Conservation (phyloP, 768 basidiomycete species). For the Ephemerocybe angulata region DNA sequence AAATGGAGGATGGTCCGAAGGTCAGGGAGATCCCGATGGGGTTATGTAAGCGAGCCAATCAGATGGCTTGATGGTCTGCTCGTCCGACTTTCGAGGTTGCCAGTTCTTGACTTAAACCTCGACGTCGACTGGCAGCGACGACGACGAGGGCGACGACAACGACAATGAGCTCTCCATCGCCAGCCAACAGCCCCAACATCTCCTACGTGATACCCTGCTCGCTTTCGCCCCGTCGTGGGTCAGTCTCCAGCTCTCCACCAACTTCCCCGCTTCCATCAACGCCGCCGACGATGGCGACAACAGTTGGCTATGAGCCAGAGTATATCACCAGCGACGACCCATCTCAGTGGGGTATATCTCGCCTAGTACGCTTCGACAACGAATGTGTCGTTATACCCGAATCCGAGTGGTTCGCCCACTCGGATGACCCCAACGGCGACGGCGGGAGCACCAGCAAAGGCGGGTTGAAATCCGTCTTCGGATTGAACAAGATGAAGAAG, state of each 20-base stretch:
- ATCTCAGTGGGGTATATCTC: conserved; percentile 10
- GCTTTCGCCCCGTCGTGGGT: neutral
- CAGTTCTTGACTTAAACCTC: neutral
- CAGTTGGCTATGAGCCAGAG: conserved; percentile 13
- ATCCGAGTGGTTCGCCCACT: conserved; percentile 31
- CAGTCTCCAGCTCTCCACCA: neutral
- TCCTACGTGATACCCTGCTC: neutral
- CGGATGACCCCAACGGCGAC: conserved; percentile 13
- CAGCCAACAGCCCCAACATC: neutral
- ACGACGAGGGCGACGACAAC: neutral
- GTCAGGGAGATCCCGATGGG: neutral
- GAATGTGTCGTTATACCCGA: conserved; percentile 78
- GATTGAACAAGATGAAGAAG: conserved; percentile 2
- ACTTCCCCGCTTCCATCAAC: neutral
- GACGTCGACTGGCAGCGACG: too few species aligned
- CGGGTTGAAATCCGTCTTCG: neutral
- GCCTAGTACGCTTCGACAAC: conserved; percentile 65
- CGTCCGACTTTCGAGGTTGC: neutral
- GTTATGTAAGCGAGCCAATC: neutral
- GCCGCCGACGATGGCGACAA: conserved; percentile 20
- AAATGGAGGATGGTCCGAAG: neutral
- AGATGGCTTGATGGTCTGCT: neutral
- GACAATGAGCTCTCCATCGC: neutral
- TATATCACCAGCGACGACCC: conserved; percentile 2
- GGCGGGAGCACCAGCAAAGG: neutral